Percentiles rank a stretch among this genome's conserved stretches.
Conservation (phyloP, 805 yeast genomes). For the Kockiozyma suomiensis region DNA sequence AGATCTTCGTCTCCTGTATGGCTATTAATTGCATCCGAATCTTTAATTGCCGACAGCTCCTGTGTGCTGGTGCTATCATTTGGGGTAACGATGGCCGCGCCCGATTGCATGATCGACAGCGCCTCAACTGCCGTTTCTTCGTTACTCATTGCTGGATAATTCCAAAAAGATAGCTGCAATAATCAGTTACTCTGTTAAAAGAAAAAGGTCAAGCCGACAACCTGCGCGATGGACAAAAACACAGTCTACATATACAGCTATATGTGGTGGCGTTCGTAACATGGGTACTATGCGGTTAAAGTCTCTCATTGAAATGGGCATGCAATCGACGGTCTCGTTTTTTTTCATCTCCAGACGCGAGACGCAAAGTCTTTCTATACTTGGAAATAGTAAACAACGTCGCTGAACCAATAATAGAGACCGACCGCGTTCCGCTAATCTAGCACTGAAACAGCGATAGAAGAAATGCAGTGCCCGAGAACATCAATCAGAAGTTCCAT, state of each 20-base stretch:
- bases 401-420: background rate
- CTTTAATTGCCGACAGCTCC: conserved; percentile 13
- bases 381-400: conserved; percentile 8
- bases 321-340: too few species aligned
- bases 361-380: background rate
- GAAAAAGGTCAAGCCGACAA: background rate
- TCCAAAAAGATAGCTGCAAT: background rate
- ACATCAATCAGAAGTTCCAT: too few species aligned
- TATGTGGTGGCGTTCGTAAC: too few species aligned
- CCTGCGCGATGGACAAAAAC: background rate
- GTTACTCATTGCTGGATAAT: conserved; percentile 8
- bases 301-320: too few species aligned
- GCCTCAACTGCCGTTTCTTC: conserved; percentile 30
- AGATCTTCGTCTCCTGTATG: background rate
- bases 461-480: too few species aligned
- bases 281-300: too few species aligned
- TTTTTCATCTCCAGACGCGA: too few species aligned
- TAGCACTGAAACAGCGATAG: too few species aligned
- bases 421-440: too few species aligned
- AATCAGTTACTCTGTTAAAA: background rate
- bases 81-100: background rate
- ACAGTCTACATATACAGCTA: background rate
- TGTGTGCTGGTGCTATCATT: conserved; percentile 9
- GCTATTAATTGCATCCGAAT: background rate
- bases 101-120: conserved; percentile 28